Conservation (phyloP, 2,329 filamentous ascomycete species). For the Chalaropsis thielavioides region DNA sequence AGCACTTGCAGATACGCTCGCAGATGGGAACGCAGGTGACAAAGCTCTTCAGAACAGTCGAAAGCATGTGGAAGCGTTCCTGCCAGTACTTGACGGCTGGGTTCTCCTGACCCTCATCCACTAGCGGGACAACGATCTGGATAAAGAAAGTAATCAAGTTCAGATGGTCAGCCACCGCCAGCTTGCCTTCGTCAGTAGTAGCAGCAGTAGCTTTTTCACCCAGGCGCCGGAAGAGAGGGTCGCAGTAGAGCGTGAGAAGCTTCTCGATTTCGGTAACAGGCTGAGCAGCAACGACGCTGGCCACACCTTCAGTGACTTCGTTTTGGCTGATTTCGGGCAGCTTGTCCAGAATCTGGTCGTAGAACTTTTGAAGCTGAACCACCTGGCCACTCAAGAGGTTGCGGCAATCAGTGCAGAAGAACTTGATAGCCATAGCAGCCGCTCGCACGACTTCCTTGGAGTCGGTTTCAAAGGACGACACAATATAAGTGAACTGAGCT, state of each 20-base stretch:
- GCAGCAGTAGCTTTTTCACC: conserved; percentile 80
- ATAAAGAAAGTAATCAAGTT: conserved; percentile 87
- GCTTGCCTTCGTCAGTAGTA: conserved; percentile 65
- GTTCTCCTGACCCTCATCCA: conserved; percentile 58
- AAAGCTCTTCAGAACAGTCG: conserved; percentile 78
- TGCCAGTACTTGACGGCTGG: conserved; percentile 93
- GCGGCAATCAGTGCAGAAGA: conserved; percentile 91
- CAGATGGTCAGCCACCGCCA: conserved; percentile 81
- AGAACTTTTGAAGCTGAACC: conserved; percentile 77
- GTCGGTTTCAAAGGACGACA: conserved; percentile 74
- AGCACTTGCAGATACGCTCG: conserved; percentile 86
- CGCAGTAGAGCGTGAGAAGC: conserved; percentile 81
- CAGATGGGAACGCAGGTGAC: conserved; percentile 75
- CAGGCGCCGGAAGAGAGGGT: conserved; percentile 72
- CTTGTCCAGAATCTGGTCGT: conserved; percentile 75
- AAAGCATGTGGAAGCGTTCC: conserved; percentile 78
- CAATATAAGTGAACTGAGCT: conserved; percentile 88
- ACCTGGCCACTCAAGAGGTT: conserved; percentile 73
- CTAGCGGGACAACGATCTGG: conserved; percentile 59
- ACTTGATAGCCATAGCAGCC: conserved; percentile 87
- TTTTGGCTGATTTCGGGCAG: conserved; percentile 79
- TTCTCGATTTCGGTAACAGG: conserved; percentile 66
- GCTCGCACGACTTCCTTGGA: conserved; percentile 86
- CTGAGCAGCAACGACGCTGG: conserved; percentile 78
- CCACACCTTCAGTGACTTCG: conserved; percentile 90